Conservation (phyloP, 306 rosid species). For the Senna tora region DNA sequence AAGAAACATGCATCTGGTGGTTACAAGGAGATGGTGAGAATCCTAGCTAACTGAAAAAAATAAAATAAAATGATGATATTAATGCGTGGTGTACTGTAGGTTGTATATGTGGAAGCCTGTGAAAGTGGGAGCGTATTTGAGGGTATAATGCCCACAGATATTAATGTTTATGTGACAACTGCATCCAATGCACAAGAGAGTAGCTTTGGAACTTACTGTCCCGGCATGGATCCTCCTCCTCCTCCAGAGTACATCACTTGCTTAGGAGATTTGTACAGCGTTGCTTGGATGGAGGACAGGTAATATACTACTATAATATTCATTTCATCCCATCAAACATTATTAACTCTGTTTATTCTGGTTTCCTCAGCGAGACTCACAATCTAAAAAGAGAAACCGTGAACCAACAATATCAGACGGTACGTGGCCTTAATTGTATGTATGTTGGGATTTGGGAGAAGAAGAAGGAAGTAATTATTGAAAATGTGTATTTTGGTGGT, state of each 20-base stretch:
- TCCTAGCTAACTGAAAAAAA: not conserved
- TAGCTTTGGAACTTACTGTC: conserved; percentile 94
- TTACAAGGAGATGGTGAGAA: conserved; percentile 78
- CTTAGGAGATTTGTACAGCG: conserved; percentile 90
- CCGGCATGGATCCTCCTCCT: conserved; percentile 73
- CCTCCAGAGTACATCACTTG: conserved; percentile 88
- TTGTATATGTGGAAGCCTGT: conserved; percentile 88
- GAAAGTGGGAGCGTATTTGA: conserved; percentile 96
- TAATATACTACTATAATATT: too few relatives aligned
- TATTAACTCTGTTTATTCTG: too few relatives aligned
- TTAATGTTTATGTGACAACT: conserved; percentile 76
- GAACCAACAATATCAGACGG: conserved; percentile 69
- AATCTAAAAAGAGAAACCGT: conserved; percentile 81
- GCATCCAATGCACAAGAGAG: conserved; percentile 94
- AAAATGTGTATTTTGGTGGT: not conserved
- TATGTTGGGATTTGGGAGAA: not conserved
- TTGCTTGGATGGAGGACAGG: conserved; percentile 99
- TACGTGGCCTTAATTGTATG: conserved; percentile 1
- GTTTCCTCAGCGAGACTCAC: conserved; percentile 87
- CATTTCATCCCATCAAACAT: too few relatives aligned
- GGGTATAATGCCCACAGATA: conserved; percentile 84
- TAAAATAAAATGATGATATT: not conserved
- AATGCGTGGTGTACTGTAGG: conserved; percentile 47
- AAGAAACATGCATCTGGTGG: conserved; percentile 80
- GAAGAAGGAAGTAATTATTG: too few relatives aligned